Percentiles rank a stretch among this genome's conserved stretches.
Evolutionary conservation across 306 rosid genomes (phyloP).

Genomic region (Senna tora): DNA sequence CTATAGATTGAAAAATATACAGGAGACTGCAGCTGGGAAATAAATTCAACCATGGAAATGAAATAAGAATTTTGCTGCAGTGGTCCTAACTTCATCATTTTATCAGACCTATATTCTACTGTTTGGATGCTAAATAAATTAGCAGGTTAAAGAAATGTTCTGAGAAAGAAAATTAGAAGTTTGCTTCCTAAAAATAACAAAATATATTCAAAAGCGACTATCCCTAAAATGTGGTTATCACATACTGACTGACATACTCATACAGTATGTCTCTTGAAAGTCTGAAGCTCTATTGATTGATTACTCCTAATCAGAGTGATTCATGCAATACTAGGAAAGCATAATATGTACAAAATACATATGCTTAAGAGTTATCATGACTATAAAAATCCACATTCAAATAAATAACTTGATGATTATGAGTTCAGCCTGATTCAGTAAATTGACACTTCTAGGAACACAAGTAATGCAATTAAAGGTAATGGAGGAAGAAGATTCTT

Average conservation of each 20-base stretch:
- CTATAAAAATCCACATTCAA: constrained; percentile 54
- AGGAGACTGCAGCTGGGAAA: neutral
- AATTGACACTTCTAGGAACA: constrained; percentile 27
- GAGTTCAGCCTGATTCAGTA: constrained; percentile 44
- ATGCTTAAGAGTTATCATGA: constrained; percentile 45
- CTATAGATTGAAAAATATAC: neutral
- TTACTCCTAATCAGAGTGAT: neutral
- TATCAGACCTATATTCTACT: constrained; percentile 11
- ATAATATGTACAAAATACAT: constrained; percentile 16
- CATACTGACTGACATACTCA: too few relatives aligned
- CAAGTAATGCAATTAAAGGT: neutral
- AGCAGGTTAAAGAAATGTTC: neutral
- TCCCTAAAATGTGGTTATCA: neutral
- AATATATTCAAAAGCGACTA: neutral
- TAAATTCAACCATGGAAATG: neutral
- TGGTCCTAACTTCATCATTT: neutral
- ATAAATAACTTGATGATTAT: constrained; percentile 44
- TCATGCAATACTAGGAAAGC: neutral
- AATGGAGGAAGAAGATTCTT: constrained; percentile 50
- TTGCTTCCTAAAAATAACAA: neutral
- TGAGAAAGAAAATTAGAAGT: neutral
- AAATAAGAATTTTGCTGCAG: constrained; percentile 1
- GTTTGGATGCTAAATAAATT: neutral
- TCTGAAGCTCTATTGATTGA: neutral
- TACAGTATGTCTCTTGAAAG: neutral